Evolutionary conservation across 1,284 basidiomycete species (phyloP), one percentile per base, ranked within the genome.

Genomic region (Kalmanozyma brasiliensis): DNA sequence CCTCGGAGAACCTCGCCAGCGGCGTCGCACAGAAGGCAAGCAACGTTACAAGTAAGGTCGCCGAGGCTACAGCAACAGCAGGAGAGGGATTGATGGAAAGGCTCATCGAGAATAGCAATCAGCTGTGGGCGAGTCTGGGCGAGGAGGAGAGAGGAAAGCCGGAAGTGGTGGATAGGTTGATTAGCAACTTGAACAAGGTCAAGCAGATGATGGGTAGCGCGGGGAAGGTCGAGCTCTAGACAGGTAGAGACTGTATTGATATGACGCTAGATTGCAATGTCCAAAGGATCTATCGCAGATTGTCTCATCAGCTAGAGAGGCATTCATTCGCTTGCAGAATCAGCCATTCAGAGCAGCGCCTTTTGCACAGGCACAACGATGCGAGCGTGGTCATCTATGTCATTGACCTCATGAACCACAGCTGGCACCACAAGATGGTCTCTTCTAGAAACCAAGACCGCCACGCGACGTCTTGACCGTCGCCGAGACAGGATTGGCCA

Each of bases 361-460:
- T 11, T 29, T 11, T 29, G 6, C 26, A 29, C 26, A 29, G 7
- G 11, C 6, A 7, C 26, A 29, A 29, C 26, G 11, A 29, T 6
- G 26, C 11, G 7, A 11, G 26, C 26, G 11, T 7, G 26, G 7
- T 17, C 40, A 22, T 42, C 22, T 42, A 26, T 42, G 11, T 19
- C 37, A 42, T 30, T 33, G 17, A 32, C 26, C 35, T 23, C 38
- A 30, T 22, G n/a, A n/a, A 24, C 30, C 19, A 22, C 17, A 8
- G 6, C 6, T 4, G 14, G 5, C 19, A 6, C 13, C 24, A 32
- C 11, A 20, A 13, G 4, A 8, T 10, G 11, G 4, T 44, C 36
- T n/a, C n/a, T n/a, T n/a, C n/a, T n/a, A 78, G 52, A 75, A 74
- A 7, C 79, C 79, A 29, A 81, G 64, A 42, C 79, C 79, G 23